A percentile compares a stretch with the other conserved stretches of the same genome.
Conservation (phyloP, 768 basidiomycete species). For the Asterophora parasitica region DNA sequence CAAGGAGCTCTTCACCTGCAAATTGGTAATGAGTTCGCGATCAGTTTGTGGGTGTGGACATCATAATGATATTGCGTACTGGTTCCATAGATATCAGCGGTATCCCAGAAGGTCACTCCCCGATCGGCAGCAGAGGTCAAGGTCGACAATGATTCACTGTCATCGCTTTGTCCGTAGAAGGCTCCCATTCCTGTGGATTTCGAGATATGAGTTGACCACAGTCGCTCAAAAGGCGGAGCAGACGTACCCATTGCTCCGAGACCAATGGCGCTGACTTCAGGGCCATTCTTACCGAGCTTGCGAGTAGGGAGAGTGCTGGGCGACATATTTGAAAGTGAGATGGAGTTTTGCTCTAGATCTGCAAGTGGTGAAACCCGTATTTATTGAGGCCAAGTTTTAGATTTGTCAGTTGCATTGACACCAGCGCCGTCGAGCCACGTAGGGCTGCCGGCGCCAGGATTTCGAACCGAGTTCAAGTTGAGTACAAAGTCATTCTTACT, state of each 20-base stretch:
- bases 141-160: conserved; percentile 14
- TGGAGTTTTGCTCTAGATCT: no score
- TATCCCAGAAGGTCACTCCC: conserved; percentile 41
- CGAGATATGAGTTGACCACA: no score
- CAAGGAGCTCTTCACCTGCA: conserved; percentile 6
- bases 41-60: no score
- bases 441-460: no score
- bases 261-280: conserved; percentile 20
- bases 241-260: conserved; percentile 21
- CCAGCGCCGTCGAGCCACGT: no score
- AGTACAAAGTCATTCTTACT: no score
- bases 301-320: conserved; percentile 13
- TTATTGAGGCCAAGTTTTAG: no score
- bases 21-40: no score
- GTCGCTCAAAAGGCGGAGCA: background rate
- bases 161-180: conserved; percentile 21
- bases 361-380: no score
- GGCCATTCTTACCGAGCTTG: conserved; percentile 22
- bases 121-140: conserved; percentile 21
- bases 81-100: conserved; percentile 41
- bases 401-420: no score
- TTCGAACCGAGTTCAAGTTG: no score
- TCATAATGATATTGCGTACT: conserved; percentile 25
- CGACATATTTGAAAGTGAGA: background rate
- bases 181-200: conserved; percentile 17